Evolutionary conservation across 148 eudicot genomes (phyloP).

Genomic region (Vaccinium myrtillus): DNA sequence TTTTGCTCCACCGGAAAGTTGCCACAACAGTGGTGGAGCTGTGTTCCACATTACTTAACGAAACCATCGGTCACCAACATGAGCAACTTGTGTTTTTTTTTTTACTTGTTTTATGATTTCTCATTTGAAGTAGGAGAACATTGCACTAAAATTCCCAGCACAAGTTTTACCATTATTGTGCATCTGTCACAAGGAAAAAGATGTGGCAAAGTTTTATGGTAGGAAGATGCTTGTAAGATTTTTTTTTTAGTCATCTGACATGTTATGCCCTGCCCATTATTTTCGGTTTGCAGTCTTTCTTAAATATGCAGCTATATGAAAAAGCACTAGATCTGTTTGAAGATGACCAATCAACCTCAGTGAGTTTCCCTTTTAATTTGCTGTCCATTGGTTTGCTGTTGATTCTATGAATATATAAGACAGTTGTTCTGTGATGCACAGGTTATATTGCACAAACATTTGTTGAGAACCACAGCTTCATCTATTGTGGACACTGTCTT

Average conservation of each 20-base stretch:
- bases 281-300: slow-evolving; percentile 53
- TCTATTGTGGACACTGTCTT: slow-evolving; percentile 67
- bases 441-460: slow-evolving; percentile 85
- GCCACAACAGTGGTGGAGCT: not conserved
- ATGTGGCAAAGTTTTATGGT: not conserved
- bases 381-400: slow-evolving; percentile 8
- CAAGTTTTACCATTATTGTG: not conserved
- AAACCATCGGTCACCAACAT: not conserved
- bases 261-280: slow-evolving; percentile 12
- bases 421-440: slow-evolving; percentile 23
- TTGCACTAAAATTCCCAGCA: not conserved
- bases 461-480: slow-evolving; percentile 74
- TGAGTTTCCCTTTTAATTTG: slow-evolving; percentile 31
- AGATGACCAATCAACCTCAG: slow-evolving; percentile 83
- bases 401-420: not conserved
- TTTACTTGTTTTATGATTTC: not conserved
- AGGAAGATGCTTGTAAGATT: not conserved
- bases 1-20: not conserved
- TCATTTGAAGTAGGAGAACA: not conserved
- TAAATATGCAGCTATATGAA: slow-evolving; percentile 86
- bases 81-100: not conserved
- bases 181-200: not conserved
- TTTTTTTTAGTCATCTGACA: not conserved
- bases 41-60: not conserved
- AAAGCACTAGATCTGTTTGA: slow-evolving; percentile 92